Evolutionary conservation across 345 rosid genomes (phyloP), one percentile per base, ranked within the genome.

Genomic region (Ailanthus altissimus): DNA sequence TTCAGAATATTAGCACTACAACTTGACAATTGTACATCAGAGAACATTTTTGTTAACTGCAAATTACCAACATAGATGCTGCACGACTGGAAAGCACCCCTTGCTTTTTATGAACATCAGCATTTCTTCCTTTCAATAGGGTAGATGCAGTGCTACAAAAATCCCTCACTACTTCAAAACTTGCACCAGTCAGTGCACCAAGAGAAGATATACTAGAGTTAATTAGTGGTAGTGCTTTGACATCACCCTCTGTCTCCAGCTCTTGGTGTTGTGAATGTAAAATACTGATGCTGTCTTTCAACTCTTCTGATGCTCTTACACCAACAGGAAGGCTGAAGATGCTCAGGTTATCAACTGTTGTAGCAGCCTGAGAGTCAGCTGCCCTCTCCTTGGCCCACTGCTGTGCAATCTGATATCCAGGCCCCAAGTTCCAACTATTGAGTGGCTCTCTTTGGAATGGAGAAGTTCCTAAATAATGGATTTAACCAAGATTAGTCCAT

Each of bases 1-100:
- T 49, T 45, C 60, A 73, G 61, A 73, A 73, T 38, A 47, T 25
- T n/a, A n/a, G n/a, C n/a, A n/a, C n/a, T n/a, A n/a, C n/a, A n/a
- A n/a, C n/a, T n/a, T n/a, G n/a, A n/a, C n/a, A n/a, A n/a, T n/a
- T n/a, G n/a, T n/a, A n/a, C n/a, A n/a, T n/a, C n/a, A n/a, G n/a
- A n/a, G n/a, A n/a, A n/a, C n/a, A n/a, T n/a, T n/a, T 28, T 28
- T 28, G 66, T 58, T 69, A 20, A 46, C 32, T 64, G 85, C 42
- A 78, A 38, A 78, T 85, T 92, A 96, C 99, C 94, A 96, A 88
- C 98, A 96, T 93, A 43, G 97, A 96, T 47, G 99, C 97, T 64
- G 98, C 94, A 77, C 99, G 97, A 70, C 81, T 85, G 59, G 98
- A 89, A 81, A 93, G 86, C 77, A 89, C 78, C 79, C 97, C 94